These are phyloP conservation scores for Helicocarpus griseus DNA, from an alignment of 2,329 filamentous ascomycete genomes.

Conservation along the genomic window DNA sequence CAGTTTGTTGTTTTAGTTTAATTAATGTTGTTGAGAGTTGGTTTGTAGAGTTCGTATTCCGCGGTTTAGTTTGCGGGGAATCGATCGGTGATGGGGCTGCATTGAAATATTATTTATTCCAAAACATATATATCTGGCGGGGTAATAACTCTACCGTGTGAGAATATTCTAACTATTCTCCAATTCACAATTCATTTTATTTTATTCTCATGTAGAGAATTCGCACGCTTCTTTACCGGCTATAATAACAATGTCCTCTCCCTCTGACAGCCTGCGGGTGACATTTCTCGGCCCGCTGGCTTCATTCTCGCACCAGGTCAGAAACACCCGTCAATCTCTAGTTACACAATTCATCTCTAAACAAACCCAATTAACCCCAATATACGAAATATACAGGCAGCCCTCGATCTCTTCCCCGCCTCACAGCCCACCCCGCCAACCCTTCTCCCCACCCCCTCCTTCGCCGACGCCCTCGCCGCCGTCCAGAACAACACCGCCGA, in stretches of 20 bases:
- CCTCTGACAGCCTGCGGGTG: slow-evolving; percentile 18
- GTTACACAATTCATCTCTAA: not conserved
- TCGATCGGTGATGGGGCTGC: no score
- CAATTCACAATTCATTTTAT: not conserved
- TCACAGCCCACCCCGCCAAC: slow-evolving; percentile 7
- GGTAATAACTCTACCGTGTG: not conserved
- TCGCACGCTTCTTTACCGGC: no score
- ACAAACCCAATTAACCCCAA: not conserved
- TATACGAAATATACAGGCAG: slow-evolving; percentile 33
- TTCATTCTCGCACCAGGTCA: slow-evolving; percentile 62
- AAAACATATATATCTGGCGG: not conserved
- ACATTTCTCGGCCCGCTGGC: slow-evolving; percentile 56
- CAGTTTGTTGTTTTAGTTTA: no score
- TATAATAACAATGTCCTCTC: not conserved
- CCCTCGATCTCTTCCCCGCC: slow-evolving; percentile 41
- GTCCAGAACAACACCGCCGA: slow-evolving; percentile 57
- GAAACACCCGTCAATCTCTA: slow-evolving; percentile 4
- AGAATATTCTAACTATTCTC: not conserved
- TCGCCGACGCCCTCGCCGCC: slow-evolving; percentile 63
- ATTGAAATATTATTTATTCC: no score
- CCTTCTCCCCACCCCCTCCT: slow-evolving; percentile 27
- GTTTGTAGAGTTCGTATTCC: not conserved
- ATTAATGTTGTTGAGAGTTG: not conserved
- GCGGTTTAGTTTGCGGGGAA: not conserved
- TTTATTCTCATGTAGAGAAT: not conserved